Base-by-base conservation (phyloP, 148 eudicot species). In the Diospyros kaki region DNA sequence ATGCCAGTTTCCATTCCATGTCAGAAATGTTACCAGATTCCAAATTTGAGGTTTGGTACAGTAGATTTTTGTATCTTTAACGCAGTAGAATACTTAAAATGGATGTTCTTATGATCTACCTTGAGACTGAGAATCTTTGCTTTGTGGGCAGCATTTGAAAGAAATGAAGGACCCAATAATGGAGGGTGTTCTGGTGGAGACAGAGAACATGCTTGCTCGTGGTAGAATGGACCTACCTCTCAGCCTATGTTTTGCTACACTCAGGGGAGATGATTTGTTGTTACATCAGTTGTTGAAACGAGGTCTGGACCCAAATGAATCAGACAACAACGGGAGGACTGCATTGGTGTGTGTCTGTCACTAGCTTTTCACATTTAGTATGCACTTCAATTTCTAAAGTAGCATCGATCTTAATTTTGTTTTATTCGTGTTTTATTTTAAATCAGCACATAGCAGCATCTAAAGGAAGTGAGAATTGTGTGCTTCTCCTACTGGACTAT, bases 391-490 rank as follows among this genome's bases (percentile, higher is more conserved):
- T 62, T 73, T 10, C 18, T 17, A 15, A 7, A 61, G 2, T 58
- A 4, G 2, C 0, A 17, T 18, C 11, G 38, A 10, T 46, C 48
- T 54, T 60, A 41, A 10, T 46, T 41, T 54, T 60, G 28, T 11
- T 52, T 71, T 60, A 8, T 50, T 6, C 45, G 0, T 56, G 5
- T 64, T 69, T 56, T 70, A 39, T 43, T 12, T 28, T 6, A 64
- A 75, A 48, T 53, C 89, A 95, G 99, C 99, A 92, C 77, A 88
- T 92, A 74, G 97, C 98, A 53, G 94, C 98, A 18, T 86, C 98
- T 6, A 83, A 84, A 77, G 98, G 97, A 71, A 86, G 80, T 50
- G 88, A 79, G 73, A 90, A 95, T 74, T 95, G 98, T 45, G 97
- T 90, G 79, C 81, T 83, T 17, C 87, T 89, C 58, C 84, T 95